A percentile compares a stretch with the other conserved stretches of the same genome.
phyloP scores from a whole-genome alignment of 441 rosid species.

The Codiaeum variegatum region DNA sequence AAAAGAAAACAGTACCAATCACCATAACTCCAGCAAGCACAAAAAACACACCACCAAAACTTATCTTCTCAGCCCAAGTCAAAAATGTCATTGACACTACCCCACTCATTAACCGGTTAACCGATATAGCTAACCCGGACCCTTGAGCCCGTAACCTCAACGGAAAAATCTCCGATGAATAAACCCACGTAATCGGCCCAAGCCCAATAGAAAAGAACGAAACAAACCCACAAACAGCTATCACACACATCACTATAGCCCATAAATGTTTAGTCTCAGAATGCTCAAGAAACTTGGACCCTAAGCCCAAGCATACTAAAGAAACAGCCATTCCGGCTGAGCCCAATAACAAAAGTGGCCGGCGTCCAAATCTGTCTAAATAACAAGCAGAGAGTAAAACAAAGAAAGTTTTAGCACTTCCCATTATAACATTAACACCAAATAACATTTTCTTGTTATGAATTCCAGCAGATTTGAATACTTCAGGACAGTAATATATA shows the following conservation, averaged over 20 bases:
- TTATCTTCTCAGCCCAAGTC: conserved; percentile 31
- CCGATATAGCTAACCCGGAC: conserved; percentile 47
- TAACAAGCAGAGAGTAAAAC: conserved; percentile 46
- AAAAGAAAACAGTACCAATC: conserved; percentile 34
- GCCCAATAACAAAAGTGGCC: conserved; percentile 56
- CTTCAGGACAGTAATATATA: conserved; percentile 52
- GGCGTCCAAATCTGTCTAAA: conserved; percentile 51
- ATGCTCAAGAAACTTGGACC: conserved; percentile 40
- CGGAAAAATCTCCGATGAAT: conserved; percentile 54
- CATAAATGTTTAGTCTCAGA: conserved; percentile 31
- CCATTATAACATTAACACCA: conserved; percentile 53
- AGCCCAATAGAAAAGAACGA: conserved; percentile 64
- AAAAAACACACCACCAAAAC: conserved; percentile 49
- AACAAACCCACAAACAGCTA: conserved; percentile 39
- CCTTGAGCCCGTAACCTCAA: conserved; percentile 53
- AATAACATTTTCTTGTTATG: conserved; percentile 33
- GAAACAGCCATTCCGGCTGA: conserved; percentile 45
- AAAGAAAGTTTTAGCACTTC: conserved; percentile 38
- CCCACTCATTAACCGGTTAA: conserved; percentile 59
- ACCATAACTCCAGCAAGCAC: conserved; percentile 45
- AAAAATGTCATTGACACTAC: conserved; percentile 54
- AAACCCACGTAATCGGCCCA: conserved; percentile 60
- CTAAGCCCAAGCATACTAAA: conserved; percentile 37
- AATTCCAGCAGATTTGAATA: conserved; percentile 52
- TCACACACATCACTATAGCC: conserved; percentile 35